Evolutionary conservation across 257 asterid genomes (phyloP).

Genomic region (Nyctanthes arbortristis): DNA sequence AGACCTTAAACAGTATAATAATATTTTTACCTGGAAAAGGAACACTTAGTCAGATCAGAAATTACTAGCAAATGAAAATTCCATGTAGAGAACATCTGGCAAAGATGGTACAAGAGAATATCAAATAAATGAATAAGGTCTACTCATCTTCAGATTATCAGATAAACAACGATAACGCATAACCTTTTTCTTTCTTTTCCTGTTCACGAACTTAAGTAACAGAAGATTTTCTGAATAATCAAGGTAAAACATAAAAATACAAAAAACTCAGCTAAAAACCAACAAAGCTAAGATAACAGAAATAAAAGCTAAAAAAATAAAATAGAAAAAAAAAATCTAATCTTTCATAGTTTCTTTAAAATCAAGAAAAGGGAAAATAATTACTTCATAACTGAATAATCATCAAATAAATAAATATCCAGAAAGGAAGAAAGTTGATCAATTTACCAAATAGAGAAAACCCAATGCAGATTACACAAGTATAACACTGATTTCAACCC

Average conservation of each 20-base stretch:
- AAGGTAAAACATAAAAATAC: neutral
- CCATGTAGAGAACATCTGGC: neutral
- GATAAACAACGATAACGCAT: neutral
- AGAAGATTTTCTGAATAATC: neutral
- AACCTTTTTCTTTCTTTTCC: neutral
- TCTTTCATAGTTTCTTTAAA: neutral
- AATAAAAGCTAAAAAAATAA: neutral
- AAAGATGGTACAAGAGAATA: neutral
- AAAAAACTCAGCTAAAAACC: neutral
- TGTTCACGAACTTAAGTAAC: neutral
- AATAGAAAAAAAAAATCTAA: neutral
- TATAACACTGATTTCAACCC: neutral
- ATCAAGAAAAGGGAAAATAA: neutral
- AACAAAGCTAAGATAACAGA: neutral
- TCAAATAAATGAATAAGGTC: neutral
- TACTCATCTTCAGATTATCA: neutral
- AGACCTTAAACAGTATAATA: neutral
- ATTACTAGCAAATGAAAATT: neutral
- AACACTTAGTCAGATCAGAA: neutral
- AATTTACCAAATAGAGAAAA: neutral
- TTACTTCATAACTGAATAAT: neutral
- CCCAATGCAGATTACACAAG: neutral
- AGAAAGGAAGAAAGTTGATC: neutral
- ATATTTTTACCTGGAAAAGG: constrained; percentile 1
- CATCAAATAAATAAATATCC: neutral